Conservation (phyloP, 371 early-diverging fungal genomes). For the Thermomucor indicae-seudaticae region DNA sequence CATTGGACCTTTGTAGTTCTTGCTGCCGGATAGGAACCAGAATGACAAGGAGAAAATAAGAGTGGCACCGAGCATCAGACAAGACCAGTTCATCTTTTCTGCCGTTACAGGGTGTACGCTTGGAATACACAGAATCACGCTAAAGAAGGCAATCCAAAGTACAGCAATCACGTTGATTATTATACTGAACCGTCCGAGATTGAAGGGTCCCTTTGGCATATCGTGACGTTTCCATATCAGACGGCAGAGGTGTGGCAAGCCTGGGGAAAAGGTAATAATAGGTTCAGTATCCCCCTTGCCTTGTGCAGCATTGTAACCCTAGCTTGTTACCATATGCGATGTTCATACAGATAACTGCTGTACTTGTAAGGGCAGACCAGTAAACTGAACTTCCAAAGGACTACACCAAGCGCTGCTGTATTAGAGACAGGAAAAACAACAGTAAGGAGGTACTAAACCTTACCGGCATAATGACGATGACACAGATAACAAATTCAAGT, state of each 20-base stretch:
- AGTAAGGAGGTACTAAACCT: not conserved
- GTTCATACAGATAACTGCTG: slow-evolving; percentile 23
- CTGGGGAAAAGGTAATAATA: not conserved
- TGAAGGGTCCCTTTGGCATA: slow-evolving; percentile 22
- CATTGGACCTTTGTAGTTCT: slow-evolving; percentile 16
- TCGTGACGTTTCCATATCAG: slow-evolving; percentile 16
- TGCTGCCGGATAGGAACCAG: slow-evolving; percentile 15
- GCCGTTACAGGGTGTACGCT: slow-evolving; percentile 11
- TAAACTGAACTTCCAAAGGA: slow-evolving; percentile 16
- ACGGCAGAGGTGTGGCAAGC: slow-evolving; percentile 21
- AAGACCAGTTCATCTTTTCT: slow-evolving; percentile 20
- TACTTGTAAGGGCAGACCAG: slow-evolving; percentile 20
- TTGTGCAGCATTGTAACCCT: not conserved
- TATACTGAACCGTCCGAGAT: slow-evolving; percentile 18
- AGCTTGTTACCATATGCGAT: slow-evolving; percentile 15
- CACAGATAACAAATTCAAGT: slow-evolving; percentile 12
- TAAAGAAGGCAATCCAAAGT: slow-evolving; percentile 23
- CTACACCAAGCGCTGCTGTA: too few species aligned
- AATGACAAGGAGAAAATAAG: slow-evolving; percentile 14
- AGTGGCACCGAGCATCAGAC: slow-evolving; percentile 23
- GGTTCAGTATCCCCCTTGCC: not conserved
- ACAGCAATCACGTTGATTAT: slow-evolving; percentile 18
- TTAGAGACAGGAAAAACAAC: too few species aligned
- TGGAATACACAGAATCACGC: slow-evolving; percentile 24
- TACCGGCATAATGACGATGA: slow-evolving; percentile 25